These are phyloP conservation scores for Sordaria brevicollis DNA, from an alignment of 495 filamentous ascomycete genomes.

Conservation along the genomic window DNA sequence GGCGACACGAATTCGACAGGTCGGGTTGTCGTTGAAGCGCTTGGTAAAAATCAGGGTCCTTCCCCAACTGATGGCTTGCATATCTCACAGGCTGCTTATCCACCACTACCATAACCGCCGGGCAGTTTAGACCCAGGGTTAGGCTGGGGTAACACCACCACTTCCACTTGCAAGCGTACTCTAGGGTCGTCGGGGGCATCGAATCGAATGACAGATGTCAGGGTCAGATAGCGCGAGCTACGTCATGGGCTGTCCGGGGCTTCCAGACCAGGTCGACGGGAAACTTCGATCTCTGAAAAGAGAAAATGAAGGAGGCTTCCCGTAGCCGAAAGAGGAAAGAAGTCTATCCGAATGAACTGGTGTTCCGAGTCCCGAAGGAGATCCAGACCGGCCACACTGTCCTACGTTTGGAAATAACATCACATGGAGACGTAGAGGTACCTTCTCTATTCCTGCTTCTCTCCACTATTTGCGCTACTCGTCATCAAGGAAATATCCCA, in stretches of 20 bases:
- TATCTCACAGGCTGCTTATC: conserved; percentile 3
- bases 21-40: neutral
- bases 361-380: neutral
- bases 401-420: neutral
- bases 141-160: neutral
- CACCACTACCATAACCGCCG: conserved; percentile 7
- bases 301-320: neutral
- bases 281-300: neutral
- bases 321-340: neutral
- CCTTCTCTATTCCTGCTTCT: neutral
- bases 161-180: neutral
- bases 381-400: neutral
- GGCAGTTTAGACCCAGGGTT: neutral
- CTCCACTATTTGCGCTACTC: neutral
- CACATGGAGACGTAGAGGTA: too few species aligned
- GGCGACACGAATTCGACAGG: neutral
- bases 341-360: neutral
- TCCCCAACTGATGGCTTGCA: conserved; percentile 23
- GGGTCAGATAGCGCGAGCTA: neutral
- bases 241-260: neutral
- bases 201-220: too few species aligned
- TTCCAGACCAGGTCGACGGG: neutral
- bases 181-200: neutral
- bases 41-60: conserved; percentile 22
- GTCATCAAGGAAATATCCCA: neutral